These are phyloP conservation scores for Euphorbia tirucalli DNA, from an alignment of 345 rosid species.

Conservation along the genomic window DNA sequence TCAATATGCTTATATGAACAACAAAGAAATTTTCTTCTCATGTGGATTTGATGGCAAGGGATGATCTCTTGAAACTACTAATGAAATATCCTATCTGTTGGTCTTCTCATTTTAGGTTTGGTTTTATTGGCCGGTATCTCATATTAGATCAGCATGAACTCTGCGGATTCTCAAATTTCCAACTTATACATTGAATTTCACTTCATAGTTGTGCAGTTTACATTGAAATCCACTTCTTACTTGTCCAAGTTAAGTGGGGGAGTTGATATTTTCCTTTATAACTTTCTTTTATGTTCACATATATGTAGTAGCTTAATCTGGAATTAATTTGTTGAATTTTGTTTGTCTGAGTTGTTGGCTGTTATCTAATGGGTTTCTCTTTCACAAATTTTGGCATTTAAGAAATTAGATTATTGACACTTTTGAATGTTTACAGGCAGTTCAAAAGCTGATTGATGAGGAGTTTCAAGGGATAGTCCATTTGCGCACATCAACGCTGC, in stretches of 20 bases:
- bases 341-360: neutral
- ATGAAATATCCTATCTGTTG: neutral
- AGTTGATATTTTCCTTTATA: too few relatives aligned
- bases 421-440: constrained; percentile 57
- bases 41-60: neutral
- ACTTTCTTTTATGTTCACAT: too few relatives aligned
- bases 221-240: too few relatives aligned
- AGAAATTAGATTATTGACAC: neutral
- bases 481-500: constrained; percentile 84
- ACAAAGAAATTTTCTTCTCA: neutral
- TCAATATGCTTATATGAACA: neutral
- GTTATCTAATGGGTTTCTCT: neutral
- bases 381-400: neutral
- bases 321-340: neutral
- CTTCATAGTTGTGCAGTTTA: too few relatives aligned
- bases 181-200: too few relatives aligned
- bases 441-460: constrained; percentile 80
- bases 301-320: neutral
- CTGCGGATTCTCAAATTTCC: neutral
- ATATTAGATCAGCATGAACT: neutral
- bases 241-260: too few relatives aligned
- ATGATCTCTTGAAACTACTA: neutral
- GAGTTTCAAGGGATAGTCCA: constrained; percentile 91
- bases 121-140: neutral
- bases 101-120: neutral